phyloP scores from a whole-genome alignment of 305 asterid species.

The Fraxinus latifolia region DNA sequence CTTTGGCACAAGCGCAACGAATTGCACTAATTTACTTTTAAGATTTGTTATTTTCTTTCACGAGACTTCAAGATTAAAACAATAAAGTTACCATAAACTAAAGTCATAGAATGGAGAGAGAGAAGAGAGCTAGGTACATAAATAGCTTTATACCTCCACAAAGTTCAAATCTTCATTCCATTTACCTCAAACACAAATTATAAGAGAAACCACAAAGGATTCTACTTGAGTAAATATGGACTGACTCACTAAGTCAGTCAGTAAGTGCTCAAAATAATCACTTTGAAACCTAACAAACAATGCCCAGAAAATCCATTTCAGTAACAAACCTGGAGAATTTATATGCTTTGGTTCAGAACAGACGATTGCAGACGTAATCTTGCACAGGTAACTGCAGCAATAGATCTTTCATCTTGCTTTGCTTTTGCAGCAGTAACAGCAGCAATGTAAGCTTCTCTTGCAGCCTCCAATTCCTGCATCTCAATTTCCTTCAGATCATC shows the following conservation, averaged over 20 bases:
- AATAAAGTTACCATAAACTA: background rate
- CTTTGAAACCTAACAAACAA: slow-evolving; percentile 7
- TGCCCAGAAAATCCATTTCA: slow-evolving; percentile 1
- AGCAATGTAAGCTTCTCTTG: slow-evolving; percentile 67
- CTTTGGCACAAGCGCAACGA: background rate
- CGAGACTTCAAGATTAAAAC: background rate
- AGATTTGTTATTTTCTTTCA: background rate
- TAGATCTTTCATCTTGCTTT: slow-evolving; percentile 64
- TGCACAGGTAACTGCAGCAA: slow-evolving; percentile 72
- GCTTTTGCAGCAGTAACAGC: slow-evolving; percentile 73
- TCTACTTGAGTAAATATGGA: background rate
- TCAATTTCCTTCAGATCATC: slow-evolving; percentile 47
- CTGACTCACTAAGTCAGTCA: background rate
- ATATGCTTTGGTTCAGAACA: slow-evolving; percentile 34
- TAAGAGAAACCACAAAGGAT: background rate
- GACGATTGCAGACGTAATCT: slow-evolving; percentile 69
- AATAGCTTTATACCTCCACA: background rate
- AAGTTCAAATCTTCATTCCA: background rate
- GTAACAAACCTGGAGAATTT: slow-evolving; percentile 13
- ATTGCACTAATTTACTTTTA: background rate
- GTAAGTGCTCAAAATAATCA: background rate
- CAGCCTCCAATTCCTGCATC: slow-evolving; percentile 64
- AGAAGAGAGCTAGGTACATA: background rate
- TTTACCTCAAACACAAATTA: background rate
- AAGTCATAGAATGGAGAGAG: background rate